Base-by-base conservation (phyloP, 2,329 filamentous ascomycete genomes). In the Colletotrichum chrysophilum region DNA sequence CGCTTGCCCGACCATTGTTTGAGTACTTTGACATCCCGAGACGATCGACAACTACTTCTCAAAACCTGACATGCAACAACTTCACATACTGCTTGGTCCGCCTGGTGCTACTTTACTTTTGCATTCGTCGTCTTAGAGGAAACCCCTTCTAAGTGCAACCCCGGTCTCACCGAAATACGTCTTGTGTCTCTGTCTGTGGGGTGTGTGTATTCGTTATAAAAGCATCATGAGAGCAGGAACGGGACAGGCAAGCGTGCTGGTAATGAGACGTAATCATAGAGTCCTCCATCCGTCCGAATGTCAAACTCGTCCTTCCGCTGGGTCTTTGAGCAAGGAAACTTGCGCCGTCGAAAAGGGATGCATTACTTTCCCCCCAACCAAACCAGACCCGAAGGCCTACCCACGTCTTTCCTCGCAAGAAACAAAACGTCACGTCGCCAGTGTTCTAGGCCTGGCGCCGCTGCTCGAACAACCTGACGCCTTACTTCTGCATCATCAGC, bases 401-500 rank as follows among this genome's bases (percentile, higher is more conserved):
- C 58, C 28, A 48, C 43, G 64, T 74, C 70, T 73, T 73, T 74
- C 56, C 62, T 67, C 74, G 65, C 64, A 76, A 69, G 48, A 48
- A 69, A 73, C 34, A 48, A 58, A 60, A 65, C 65, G 65, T 60
- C 38, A 34, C 56, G 34, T 21, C 71, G 61, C 61, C 65, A 48
- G 18, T n/a, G 21, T 52, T 21, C n/a, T 52, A 16, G 26, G 18
- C 34, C 60, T n/a, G 34, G 58, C 28, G 68, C 64, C 68, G 64
- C 70, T n/a, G 58, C 64, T 74, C 70, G 24, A 76, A 61, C 62
- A 73, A 48, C 58, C 28, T 74, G 64, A 55, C 64, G 34, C 74
- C 70, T 90, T 95, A 96, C 90, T 96, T 96, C 91, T 97, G 95
- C 95, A 97, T 96, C 95, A 97, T 97, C 84, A 97, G 93, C 88